Evolutionary conservation across 192 early-diverging fungal species (phyloP), one percentile per base, ranked within the genome.

Genomic region (Nowakowskiella sp.): DNA sequence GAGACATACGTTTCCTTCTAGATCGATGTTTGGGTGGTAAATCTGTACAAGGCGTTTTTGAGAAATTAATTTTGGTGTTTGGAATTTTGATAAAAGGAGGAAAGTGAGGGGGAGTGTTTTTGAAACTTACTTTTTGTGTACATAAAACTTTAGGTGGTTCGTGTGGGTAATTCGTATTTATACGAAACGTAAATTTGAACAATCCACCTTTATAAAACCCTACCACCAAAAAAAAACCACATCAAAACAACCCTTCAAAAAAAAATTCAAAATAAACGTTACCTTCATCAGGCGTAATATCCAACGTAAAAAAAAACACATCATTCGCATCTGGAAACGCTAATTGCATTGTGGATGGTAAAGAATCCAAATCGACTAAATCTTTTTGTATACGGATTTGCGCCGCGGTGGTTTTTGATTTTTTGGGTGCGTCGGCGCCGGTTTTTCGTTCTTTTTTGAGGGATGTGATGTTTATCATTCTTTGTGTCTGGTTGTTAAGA

Each of bases 11-110:
- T 96, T 92, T 36, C 95, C 95, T 45, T 92, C 88, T 4, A 91
- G 71, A 58, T 98, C 90, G 63, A 98, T 94, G 66, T 98, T 98
- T 7, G 95, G 95, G 67, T 98, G 95, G 68, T 91, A 98, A 45
- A 97, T 92, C 72, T 86, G 71, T 19, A 32, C n/a, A n/a, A n/a
- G n/a, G n/a, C n/a, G n/a, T n/a, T n/a, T 2, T 19, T 19, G 23
- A 52, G 23, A 4, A 42, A 26, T 5, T 3, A 42, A 27, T 28
- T 33, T 7, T 3, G n/a, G 16, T 63, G 32, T 27, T 0, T 26
- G 23, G 6, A 6, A 8, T 45, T 34, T 33, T 30, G 29, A 19
- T 23, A n/a, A 43, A 4, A 48, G 31, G 43, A 1, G n/a, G 45
- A 27, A 22, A 16, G 66, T 42, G 10, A 44, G 19, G 16, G 58